These are phyloP conservation scores for Ceratobasidium sp. DNA, from an alignment of 1,284 basidiomycete genomes.

Conservation along the genomic window DNA sequence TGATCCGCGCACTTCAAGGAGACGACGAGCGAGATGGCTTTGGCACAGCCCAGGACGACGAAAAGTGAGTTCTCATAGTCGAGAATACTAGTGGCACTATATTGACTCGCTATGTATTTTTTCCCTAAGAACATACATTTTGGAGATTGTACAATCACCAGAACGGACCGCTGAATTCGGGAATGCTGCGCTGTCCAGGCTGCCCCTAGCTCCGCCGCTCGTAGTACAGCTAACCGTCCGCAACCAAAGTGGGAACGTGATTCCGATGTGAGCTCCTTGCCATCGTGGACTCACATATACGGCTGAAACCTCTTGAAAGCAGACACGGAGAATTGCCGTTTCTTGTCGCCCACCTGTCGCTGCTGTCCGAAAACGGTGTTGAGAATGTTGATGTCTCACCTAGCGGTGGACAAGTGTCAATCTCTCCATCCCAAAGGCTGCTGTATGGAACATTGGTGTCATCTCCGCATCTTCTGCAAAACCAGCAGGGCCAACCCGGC, in stretches of 20 bases:
- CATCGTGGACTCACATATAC: background rate
- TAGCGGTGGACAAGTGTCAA: slow-evolving; percentile 26
- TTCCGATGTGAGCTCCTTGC: slow-evolving; percentile 69
- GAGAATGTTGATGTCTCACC: slow-evolving; percentile 45
- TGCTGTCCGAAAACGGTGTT: slow-evolving; percentile 71
- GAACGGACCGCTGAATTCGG: slow-evolving; percentile 82
- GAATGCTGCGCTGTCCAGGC: slow-evolving; percentile 73
- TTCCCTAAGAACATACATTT: slow-evolving; percentile 63
- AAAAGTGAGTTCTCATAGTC: slow-evolving; percentile 22
- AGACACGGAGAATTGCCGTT: slow-evolving; percentile 84
- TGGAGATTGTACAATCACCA: slow-evolving; percentile 84
- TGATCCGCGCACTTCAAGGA: slow-evolving; percentile 20
- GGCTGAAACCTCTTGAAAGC: slow-evolving; percentile 35
- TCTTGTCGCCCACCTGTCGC: slow-evolving; percentile 79
- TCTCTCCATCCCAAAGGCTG: slow-evolving; percentile 62
- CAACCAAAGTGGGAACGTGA: slow-evolving; percentile 71
- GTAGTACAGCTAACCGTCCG: slow-evolving; percentile 80
- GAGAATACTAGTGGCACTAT: background rate
- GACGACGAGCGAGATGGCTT: slow-evolving; percentile 40
- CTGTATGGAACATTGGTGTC: slow-evolving; percentile 88
- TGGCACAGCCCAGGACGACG: slow-evolving; percentile 30
- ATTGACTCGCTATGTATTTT: background rate
- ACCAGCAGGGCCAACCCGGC: slow-evolving; percentile 78
- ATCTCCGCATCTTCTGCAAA: slow-evolving; percentile 77
- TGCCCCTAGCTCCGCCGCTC: slow-evolving; percentile 82